phyloP scores from a whole-genome alignment of 352 stramenopile species.

The Plasmopara viticola region DNA sequence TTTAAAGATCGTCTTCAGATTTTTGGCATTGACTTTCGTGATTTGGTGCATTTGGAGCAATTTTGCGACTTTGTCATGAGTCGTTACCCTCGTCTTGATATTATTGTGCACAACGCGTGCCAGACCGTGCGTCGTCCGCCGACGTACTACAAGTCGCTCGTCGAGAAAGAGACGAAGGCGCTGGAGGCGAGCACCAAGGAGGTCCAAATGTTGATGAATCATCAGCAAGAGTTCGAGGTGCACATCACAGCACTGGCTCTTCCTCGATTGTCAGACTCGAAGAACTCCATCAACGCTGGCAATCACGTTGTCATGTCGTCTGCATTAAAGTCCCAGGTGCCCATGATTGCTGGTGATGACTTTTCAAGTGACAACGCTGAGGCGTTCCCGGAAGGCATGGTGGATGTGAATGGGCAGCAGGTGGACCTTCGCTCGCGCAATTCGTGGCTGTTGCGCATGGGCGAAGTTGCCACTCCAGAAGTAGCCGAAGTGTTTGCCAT shows the following conservation, averaged over 20 bases:
- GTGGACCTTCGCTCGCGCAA: conserved; percentile 92
- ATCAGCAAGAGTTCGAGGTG: conserved; percentile 72
- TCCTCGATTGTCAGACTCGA: conserved; percentile 22
- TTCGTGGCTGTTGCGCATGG: conserved; percentile 94
- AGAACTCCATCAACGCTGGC: conserved; percentile 9
- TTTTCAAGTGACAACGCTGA: conserved; percentile 49
- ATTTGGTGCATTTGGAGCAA: conserved; percentile 93
- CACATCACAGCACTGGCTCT: conserved; percentile 59
- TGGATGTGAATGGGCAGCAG: conserved; percentile 95
- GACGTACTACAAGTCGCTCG: conserved; percentile 91
- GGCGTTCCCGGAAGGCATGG: conserved; percentile 64
- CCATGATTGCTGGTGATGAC: conserved; percentile 67
- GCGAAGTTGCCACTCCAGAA: conserved; percentile 86
- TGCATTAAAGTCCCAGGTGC: conserved; percentile 78
- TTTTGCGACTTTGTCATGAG: conserved; percentile 87
- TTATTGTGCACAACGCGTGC: conserved; percentile 97
- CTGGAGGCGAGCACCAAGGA: conserved; percentile 43
- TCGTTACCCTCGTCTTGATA: conserved; percentile 89
- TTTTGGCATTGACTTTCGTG: conserved; percentile 94
- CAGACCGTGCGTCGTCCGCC: conserved; percentile 93
- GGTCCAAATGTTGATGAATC: conserved; percentile 66
- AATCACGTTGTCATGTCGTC: conserved; percentile 54
- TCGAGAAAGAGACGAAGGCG: conserved; percentile 76
- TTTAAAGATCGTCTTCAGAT: conserved; percentile 93
- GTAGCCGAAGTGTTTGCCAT: conserved; percentile 88